These are phyloP conservation scores for Candida mattraensis DNA, from an alignment of 805 yeast genomes.

Conservation along the genomic window DNA sequence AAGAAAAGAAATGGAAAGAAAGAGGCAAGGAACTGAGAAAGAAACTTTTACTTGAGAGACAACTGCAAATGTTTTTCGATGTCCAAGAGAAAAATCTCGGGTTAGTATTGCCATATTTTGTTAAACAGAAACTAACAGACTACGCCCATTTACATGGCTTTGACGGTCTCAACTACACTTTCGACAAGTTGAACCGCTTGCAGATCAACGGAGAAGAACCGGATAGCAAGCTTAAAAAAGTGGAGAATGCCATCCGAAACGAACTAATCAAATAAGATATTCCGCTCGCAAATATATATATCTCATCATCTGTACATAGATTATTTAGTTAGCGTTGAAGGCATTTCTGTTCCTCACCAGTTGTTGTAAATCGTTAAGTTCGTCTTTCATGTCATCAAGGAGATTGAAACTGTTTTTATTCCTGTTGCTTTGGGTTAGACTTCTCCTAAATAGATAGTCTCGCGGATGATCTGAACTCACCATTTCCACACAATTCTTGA, in stretches of 20 bases:
- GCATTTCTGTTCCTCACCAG: constrained; percentile 10
- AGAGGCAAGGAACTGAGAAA: constrained; percentile 40
- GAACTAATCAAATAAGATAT: background rate
- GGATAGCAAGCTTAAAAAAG: background rate
- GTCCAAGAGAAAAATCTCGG: constrained; percentile 29
- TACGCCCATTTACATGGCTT: constrained; percentile 26
- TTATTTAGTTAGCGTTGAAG: background rate
- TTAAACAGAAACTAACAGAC: constrained; percentile 27
- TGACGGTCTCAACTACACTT: constrained; percentile 22
- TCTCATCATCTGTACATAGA: constrained; percentile 1
- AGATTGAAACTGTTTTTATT: constrained; percentile 22
- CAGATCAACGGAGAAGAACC: constrained; percentile 16
- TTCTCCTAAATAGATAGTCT: constrained; percentile 32
- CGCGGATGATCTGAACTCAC: constrained; percentile 36
- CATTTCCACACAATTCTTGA: constrained; percentile 33
- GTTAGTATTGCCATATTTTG: constrained; percentile 32
- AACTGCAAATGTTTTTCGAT: constrained; percentile 28
- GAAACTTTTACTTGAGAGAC: constrained; percentile 23
- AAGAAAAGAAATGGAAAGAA: constrained; percentile 52
- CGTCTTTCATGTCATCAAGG: constrained; percentile 29
- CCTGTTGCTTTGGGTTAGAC: constrained; percentile 19
- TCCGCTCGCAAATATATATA: constrained; percentile 2
- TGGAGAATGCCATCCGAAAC: constrained; percentile 1
- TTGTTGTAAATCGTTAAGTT: constrained; percentile 21
- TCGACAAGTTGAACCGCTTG: constrained; percentile 24